Conservation (phyloP, 106 monocot species). For the Dactylorhiza incarnata region DNA sequence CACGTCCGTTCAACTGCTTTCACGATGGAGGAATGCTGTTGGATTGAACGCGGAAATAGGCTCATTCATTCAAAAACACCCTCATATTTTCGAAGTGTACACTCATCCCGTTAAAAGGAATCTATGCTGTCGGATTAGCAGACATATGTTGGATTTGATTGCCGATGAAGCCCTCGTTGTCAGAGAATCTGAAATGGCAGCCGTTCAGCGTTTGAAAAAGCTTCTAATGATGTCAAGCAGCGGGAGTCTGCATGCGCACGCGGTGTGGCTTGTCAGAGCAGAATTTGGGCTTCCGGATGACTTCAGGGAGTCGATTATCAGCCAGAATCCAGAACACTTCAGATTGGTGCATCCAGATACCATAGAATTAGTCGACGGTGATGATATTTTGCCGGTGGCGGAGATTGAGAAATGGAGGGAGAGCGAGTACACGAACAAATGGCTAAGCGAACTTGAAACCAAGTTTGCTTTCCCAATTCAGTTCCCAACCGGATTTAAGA, state of each 20-base stretch:
- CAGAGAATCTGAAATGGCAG: constrained; percentile 7
- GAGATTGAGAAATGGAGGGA: constrained; percentile 71
- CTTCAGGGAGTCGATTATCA: constrained; percentile 42
- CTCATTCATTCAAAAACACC: constrained; percentile 52
- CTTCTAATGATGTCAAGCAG: constrained; percentile 58
- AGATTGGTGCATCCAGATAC: constrained; percentile 29
- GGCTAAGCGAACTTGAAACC: constrained; percentile 73
- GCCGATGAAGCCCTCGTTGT: constrained; percentile 31
- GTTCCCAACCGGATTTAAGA: constrained; percentile 75
- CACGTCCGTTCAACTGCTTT: constrained; percentile 53
- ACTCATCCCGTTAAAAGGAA: constrained; percentile 34
- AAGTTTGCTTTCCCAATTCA: constrained; percentile 65
- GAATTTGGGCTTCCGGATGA: constrained; percentile 65
- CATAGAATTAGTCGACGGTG: constrained; percentile 25
- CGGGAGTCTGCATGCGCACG: constrained; percentile 41
- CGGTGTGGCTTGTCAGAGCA: constrained; percentile 74
- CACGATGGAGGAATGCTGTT: constrained; percentile 38
- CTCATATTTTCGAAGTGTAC: constrained; percentile 58
- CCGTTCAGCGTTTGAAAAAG: constrained; percentile 49
- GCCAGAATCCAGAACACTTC: constrained; percentile 29
- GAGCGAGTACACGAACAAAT: constrained; percentile 67
- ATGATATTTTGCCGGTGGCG: constrained; percentile 27
- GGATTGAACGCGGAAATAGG: constrained; percentile 47
- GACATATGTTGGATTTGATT: constrained; percentile 43
- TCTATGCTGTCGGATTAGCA: constrained; percentile 30